Evolutionary conservation across 805 yeast genomes (phyloP).

Genomic region (Candida piceae): DNA sequence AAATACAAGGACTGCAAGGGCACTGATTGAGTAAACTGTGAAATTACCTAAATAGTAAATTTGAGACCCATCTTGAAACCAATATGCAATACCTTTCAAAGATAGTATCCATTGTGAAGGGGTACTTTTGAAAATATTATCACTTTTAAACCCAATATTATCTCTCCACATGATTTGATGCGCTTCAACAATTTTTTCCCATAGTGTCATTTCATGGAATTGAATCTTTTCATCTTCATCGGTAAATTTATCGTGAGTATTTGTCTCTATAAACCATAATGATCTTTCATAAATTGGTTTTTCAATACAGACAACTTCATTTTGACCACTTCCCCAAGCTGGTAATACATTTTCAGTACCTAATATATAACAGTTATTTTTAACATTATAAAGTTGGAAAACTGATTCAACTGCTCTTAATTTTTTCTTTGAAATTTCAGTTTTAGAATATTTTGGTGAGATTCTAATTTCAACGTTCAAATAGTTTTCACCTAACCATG

Average conservation of each 20-base stretch:
- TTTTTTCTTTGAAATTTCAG: slow-evolving; percentile 31
- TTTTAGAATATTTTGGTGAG: slow-evolving; percentile 32
- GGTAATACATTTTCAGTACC: slow-evolving; percentile 75
- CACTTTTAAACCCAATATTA: slow-evolving; percentile 41
- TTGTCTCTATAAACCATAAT: slow-evolving; percentile 69
- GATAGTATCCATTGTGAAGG: slow-evolving; percentile 63
- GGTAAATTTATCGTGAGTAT: slow-evolving; percentile 46
- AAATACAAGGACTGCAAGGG: slow-evolving; percentile 28
- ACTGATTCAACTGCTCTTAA: slow-evolving; percentile 58
- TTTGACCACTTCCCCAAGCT: slow-evolving; percentile 76
- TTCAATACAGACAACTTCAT: slow-evolving; percentile 83
- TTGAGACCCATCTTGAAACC: slow-evolving; percentile 37
- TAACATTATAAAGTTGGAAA: slow-evolving; percentile 63
- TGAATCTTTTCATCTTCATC: slow-evolving; percentile 31
- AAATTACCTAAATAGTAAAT: slow-evolving; percentile 65
- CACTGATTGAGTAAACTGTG: slow-evolving; percentile 47
- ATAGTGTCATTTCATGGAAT: slow-evolving; percentile 34
- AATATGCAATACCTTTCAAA: slow-evolving; percentile 55
- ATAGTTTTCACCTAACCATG: slow-evolving; percentile 59
- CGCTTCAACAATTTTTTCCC: slow-evolving; percentile 48
- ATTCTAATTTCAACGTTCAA: slow-evolving; percentile 67
- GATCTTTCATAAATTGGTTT: slow-evolving; percentile 65
- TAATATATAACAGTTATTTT: slow-evolving; percentile 63
- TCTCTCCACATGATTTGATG: slow-evolving; percentile 52
- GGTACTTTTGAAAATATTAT: slow-evolving; percentile 47